Conservation (phyloP, 345 rosid species). For the Arabidopsis thaliana region DNA sequence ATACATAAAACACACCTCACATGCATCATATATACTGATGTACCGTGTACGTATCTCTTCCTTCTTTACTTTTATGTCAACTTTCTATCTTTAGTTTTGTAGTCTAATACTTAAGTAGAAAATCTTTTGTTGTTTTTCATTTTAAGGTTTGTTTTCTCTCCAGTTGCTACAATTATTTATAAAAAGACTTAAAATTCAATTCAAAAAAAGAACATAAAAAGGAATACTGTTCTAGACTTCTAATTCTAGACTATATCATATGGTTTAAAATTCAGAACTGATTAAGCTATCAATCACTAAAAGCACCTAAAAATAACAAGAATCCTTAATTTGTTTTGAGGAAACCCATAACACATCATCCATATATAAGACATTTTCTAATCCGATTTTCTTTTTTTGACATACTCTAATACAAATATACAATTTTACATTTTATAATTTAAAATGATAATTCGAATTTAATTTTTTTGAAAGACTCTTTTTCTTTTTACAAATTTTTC, state of each 20-base stretch:
- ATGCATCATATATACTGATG: neutral
- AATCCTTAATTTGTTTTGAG: neutral
- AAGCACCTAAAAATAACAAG: neutral
- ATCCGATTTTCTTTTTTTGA: neutral
- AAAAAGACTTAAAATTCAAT: neutral
- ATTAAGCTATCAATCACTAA: neutral
- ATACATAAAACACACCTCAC: constrained; percentile 2
- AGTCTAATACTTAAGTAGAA: constrained; percentile 1
- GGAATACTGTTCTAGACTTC: constrained; percentile 6
- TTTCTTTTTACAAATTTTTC: too few species aligned
- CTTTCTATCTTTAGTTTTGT: constrained; percentile 25
- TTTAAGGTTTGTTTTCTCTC: neutral
- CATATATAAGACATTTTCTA: neutral
- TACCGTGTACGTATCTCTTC: neutral
- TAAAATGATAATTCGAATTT: too few species aligned
- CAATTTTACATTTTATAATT: too few species aligned
- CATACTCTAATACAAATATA: too few species aligned
- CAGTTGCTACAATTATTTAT: neutral
- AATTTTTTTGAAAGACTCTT: too few species aligned
- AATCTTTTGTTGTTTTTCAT: constrained; percentile 7
- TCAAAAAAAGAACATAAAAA: neutral
- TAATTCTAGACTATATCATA: neutral
- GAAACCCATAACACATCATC: neutral
- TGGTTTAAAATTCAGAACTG: neutral
- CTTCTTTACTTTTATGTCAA: constrained; percentile 16